Percentiles rank a stretch among this genome's conserved stretches.
These are phyloP conservation scores for Paramecium primaurelia DNA, from an alignment of 73 alveolate genomes.

Conservation along the genomic window DNA sequence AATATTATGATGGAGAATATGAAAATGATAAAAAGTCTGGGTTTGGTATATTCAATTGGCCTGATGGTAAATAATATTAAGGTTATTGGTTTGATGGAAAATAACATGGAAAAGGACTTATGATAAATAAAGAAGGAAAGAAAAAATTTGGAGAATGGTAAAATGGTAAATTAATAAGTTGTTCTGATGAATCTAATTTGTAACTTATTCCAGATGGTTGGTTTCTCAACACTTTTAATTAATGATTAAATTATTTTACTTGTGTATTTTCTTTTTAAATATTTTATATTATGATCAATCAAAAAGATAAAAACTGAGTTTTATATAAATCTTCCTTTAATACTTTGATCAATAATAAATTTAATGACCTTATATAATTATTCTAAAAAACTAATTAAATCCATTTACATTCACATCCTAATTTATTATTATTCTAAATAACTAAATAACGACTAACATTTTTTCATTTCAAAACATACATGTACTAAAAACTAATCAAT, in stretches of 20 bases:
- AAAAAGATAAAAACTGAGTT: not conserved
- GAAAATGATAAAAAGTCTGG: conserved; percentile 64
- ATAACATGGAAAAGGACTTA: conserved; percentile 74
- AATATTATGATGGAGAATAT: conserved; percentile 65
- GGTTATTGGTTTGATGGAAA: conserved; percentile 73
- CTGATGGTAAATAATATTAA: conserved; percentile 18
- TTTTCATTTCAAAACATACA: not conserved
- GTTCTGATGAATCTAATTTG: not conserved
- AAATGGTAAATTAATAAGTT: conserved; percentile 59
- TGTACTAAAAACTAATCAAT: not conserved
- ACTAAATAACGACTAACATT: not conserved
- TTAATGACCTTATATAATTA: not conserved
- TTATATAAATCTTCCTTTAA: not conserved
- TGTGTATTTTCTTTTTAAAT: not conserved
- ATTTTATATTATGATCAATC: not conserved
- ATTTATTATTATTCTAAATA: not conserved
- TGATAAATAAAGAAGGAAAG: conserved; percentile 37
- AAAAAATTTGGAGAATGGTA: conserved; percentile 62
- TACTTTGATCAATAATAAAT: not conserved
- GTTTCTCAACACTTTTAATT: not conserved
- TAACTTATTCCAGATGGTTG: conserved; percentile 26
- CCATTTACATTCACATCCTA: not conserved
- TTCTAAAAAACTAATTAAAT: not conserved
- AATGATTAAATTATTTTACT: not conserved
- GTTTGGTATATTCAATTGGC: conserved; percentile 63